These are phyloP conservation scores for Botrytis fabae DNA, from an alignment of 2,329 filamentous ascomycete genomes.

Conservation along the genomic window DNA sequence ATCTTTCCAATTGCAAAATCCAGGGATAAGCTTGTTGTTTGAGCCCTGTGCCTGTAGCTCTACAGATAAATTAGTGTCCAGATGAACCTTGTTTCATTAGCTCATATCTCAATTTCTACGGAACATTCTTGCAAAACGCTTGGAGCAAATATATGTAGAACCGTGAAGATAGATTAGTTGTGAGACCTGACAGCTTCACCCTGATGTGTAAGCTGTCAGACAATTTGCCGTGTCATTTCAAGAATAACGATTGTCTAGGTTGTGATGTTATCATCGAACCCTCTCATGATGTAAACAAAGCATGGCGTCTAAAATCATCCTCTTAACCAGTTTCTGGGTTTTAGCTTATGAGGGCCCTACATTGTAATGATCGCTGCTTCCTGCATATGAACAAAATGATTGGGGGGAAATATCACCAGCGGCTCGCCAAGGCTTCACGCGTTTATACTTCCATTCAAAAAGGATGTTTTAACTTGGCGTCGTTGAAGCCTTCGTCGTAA, in stretches of 20 bases:
- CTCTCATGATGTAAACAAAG: not conserved
- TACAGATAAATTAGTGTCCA: not conserved
- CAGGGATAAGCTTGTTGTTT: not conserved
- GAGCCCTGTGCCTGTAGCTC: not conserved
- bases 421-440: not conserved
- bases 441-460: not conserved
- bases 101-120: not conserved
- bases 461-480: not conserved
- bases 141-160: not conserved
- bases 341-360: not conserved
- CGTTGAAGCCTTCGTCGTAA: not conserved
- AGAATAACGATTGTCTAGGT: not conserved
- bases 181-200: not conserved
- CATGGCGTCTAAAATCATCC: not conserved
- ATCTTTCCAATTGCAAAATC: not conserved
- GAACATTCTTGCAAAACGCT: not conserved
- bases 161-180: not conserved
- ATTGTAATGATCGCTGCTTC: not conserved
- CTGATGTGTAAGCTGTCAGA: not conserved
- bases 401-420: not conserved
- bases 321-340: not conserved
- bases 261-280: not conserved
- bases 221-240: not conserved
- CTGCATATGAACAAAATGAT: not conserved
- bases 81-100: constrained; percentile 5